These are phyloP conservation scores for Noccaea caerulescens DNA, from an alignment of 345 rosid species.

Conservation along the genomic window DNA sequence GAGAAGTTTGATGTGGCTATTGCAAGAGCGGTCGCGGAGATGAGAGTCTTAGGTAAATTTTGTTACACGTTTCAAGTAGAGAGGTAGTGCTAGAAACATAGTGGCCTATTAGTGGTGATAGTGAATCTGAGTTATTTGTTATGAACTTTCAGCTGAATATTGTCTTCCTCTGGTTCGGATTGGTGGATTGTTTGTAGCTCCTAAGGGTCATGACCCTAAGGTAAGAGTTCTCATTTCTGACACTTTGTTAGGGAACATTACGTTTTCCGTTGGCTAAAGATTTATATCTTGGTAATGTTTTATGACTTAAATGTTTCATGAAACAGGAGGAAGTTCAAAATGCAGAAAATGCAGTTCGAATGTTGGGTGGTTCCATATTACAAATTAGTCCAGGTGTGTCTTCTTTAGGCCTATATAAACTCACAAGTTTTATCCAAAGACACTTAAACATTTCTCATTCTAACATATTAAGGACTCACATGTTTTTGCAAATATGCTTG, in stretches of 20 bases:
- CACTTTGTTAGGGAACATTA: background rate
- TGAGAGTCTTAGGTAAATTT: slow-evolving; percentile 79
- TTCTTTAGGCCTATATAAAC: background rate
- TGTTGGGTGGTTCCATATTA: slow-evolving; percentile 76
- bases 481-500: background rate
- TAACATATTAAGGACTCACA: background rate
- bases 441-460: slow-evolving; percentile 6
- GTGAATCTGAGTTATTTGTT: slow-evolving; percentile 21
- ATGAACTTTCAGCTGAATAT: slow-evolving; percentile 72
- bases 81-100: slow-evolving; percentile 1
- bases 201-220: slow-evolving; percentile 93
- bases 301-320: slow-evolving; percentile 6
- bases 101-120: slow-evolving; percentile 20
- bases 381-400: slow-evolving; percentile 59
- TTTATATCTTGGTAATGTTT: background rate
- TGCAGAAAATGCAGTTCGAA: slow-evolving; percentile 71
- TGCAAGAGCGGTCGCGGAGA: slow-evolving; percentile 96
- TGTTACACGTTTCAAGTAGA: slow-evolving; percentile 6
- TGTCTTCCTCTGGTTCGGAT: slow-evolving; percentile 93
- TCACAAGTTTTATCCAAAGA: slow-evolving; percentile 17
- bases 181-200: slow-evolving; percentile 94
- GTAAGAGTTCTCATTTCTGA: slow-evolving; percentile 45
- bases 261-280: background rate
- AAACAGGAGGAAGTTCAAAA: slow-evolving; percentile 67
- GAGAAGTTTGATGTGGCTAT: slow-evolving; percentile 88